Conservation (phyloP, 257 asterid species). For the Scutellaria baicalensis region DNA sequence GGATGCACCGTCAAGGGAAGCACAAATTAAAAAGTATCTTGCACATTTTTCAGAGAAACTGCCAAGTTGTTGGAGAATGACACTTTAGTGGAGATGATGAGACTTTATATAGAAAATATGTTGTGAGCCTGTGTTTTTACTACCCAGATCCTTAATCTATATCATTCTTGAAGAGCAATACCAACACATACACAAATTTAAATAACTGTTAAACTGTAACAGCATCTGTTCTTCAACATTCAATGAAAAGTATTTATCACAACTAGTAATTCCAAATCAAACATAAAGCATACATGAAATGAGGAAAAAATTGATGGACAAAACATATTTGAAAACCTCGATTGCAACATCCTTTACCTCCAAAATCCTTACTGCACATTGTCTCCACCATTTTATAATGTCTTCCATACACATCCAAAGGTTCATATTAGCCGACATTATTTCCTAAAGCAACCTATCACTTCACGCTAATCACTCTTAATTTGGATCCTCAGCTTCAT, state of each 20-base stretch:
- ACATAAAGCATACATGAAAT: background rate
- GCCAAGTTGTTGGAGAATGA: background rate
- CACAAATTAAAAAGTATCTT: background rate
- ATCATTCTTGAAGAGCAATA: background rate
- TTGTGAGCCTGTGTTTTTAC: background rate
- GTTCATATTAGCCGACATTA: background rate
- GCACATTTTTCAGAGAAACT: slow-evolving; percentile 1
- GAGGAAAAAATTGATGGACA: background rate
- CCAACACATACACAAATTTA: background rate
- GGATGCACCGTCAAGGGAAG: background rate
- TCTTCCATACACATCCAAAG: background rate
- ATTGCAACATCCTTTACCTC: background rate
- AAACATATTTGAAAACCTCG: background rate
- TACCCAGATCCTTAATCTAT: background rate
- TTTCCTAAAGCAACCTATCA: background rate
- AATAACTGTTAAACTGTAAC: background rate
- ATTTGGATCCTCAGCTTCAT: background rate
- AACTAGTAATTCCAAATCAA: background rate
- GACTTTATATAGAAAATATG: background rate
- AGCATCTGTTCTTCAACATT: background rate
- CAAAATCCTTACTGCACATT: background rate
- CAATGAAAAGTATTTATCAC: background rate
- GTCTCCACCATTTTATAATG: background rate
- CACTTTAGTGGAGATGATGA: background rate
- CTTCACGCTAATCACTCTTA: background rate